Evolutionary conservation across 1,284 basidiomycete species (phyloP), one percentile per base, ranked within the genome.

Genomic region (Ustilago curta): DNA sequence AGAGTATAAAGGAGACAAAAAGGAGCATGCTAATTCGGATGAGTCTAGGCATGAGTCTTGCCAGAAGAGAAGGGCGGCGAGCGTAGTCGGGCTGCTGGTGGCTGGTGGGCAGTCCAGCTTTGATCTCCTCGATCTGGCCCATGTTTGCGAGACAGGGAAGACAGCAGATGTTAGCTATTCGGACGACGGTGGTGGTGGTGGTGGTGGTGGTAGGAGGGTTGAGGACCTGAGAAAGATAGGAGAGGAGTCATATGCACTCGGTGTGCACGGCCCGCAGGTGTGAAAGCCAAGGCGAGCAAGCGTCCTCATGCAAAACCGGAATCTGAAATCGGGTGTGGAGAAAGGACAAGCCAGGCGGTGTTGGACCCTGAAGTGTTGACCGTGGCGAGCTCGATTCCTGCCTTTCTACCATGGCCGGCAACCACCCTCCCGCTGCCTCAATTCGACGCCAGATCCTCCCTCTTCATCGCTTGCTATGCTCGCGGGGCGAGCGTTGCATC

Each of bases 101-200:
- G 23, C 29, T 48, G 16, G 56, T 65, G 1, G 62, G 62, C 23
- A 67, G 49, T 18, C n/a, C 48, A 45, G 25, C 31, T 40, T 48
- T 35, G 19, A 2, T 31, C 42, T 70, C 42, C 16, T 64, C 51
- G 1, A 32, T 7, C 42, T 32, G 45, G 37, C 58, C 51, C 60
- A 59, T 70, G 42, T 12, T 44, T 27, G 44, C 23, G 35, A 50
- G 6, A n/a, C 21, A 31, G 3, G 8, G 27, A 9, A 31, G 45
- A 25, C 8, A 25, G 35, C 14, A 14, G 35, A 37, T 2, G 14
- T 12, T n/a, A 18, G 27, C 6, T 16, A 16, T 25, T 25, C 4
- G 0, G 47, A 31, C 29, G 18, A 31, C 32, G 18, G n/a, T 48
- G 35, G 14, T 37, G 47, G 47, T 47, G 27, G 6, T n/a, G n/a